These are phyloP conservation scores for Talaromyces trachyspermus DNA, from an alignment of 495 filamentous ascomycete species.

Conservation along the genomic window DNA sequence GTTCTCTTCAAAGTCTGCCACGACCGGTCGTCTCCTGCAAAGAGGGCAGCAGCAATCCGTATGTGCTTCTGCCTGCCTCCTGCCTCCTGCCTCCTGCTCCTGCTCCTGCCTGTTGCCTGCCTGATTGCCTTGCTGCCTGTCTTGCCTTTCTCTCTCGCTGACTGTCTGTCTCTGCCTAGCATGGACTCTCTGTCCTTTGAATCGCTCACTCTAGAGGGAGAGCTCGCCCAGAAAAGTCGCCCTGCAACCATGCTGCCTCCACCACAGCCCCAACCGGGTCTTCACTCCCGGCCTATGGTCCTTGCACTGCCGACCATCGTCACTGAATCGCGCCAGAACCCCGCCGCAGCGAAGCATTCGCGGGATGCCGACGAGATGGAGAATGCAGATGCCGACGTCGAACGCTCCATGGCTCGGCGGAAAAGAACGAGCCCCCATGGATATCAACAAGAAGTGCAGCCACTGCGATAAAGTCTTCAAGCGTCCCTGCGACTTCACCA, in stretches of 20 bases:
- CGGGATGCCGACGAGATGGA: conserved; percentile 52
- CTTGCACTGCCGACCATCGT: background rate
- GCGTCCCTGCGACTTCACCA: conserved; percentile 83
- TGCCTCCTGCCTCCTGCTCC: background rate
- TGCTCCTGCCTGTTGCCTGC: background rate
- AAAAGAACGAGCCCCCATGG: conserved; percentile 73
- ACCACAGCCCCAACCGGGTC: too few relatives aligned
- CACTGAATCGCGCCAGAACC: background rate
- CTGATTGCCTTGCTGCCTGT: background rate
- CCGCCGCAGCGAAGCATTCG: conserved; percentile 51
- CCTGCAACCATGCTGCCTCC: background rate
- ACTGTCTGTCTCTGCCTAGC: background rate
- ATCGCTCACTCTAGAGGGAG: background rate
- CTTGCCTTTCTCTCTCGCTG: background rate
- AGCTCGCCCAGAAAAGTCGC: background rate
- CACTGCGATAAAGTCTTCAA: conserved; percentile 89
- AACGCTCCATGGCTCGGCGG: conserved; percentile 82
- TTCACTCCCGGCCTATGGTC: background rate
- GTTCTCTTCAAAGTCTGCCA: conserved; percentile 4
- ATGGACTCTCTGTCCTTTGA: background rate
- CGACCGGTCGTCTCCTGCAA: conserved; percentile 36
- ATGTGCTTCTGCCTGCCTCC: background rate
- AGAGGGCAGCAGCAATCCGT: conserved; percentile 15
- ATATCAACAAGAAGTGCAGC: conserved; percentile 66
- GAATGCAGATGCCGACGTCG: conserved; percentile 49